phyloP scores from a whole-genome alignment of 371 early-diverging fungal species.

The Syncephalastrum sp. region DNA sequence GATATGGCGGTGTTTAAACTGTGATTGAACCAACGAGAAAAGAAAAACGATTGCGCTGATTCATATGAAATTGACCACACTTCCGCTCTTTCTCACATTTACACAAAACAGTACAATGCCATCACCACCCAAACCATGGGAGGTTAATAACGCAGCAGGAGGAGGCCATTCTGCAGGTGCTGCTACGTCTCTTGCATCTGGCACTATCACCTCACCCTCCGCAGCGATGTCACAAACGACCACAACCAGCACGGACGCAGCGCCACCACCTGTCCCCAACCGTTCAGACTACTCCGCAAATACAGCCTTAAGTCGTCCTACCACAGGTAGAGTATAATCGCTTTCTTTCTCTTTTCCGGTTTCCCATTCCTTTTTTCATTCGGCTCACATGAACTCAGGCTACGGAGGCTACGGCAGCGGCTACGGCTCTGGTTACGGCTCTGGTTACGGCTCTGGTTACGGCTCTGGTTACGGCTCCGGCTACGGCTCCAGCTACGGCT shows the following conservation, averaged over 20 bases:
- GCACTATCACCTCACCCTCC: constrained; percentile 14
- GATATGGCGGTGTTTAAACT: too few relatives aligned
- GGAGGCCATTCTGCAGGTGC: constrained; percentile 4
- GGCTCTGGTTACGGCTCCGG: constrained; percentile 12
- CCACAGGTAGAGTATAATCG: constrained; percentile 2
- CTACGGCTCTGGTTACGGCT: constrained; percentile 26
- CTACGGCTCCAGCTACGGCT: too few relatives aligned
- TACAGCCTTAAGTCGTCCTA: constrained; percentile 5
- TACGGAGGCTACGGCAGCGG: constrained; percentile 22
- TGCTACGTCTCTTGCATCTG: constrained; percentile 1
- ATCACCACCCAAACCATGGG: constrained; percentile 97
- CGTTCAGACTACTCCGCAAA: constrained; percentile 14
- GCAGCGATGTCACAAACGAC: constrained; percentile 13
- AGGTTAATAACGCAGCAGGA: constrained; percentile 44
- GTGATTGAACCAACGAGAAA: too few relatives aligned
- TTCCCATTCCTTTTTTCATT: constrained; percentile 1
- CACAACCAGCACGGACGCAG: constrained; percentile 3
- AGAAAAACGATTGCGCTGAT: too few relatives aligned
- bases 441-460: constrained; percentile 9
- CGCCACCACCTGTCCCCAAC: constrained; percentile 24
- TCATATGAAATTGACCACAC: too few relatives aligned
- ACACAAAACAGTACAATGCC: constrained; percentile 54
- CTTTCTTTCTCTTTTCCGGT: constrained; percentile 1
- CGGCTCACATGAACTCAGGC: constrained; percentile 6
- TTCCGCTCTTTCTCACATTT: background rate